Evolutionary conservation across 2,329 filamentous ascomycete species (phyloP).

Genomic region (Fusarium sp.): DNA sequence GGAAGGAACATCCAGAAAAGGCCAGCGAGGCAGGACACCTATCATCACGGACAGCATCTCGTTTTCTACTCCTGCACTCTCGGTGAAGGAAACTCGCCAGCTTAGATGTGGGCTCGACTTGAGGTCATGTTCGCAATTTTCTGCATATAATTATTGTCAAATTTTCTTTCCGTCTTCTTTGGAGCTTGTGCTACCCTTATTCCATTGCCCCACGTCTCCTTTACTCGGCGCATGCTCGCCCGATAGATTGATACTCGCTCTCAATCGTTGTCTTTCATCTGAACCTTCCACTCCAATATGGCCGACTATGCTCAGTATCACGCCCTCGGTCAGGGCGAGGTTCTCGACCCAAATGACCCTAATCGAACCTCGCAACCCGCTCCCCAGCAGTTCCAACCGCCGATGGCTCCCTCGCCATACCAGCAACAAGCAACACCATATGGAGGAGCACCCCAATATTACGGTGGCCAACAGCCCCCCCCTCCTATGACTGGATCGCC

Average conservation of each 20-base stretch:
- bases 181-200: constrained; percentile 24
- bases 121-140: constrained; percentile 38
- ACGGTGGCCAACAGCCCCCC: constrained; percentile 48
- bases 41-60: constrained; percentile 30
- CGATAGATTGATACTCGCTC: constrained; percentile 37
- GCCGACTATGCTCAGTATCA: constrained; percentile 66
- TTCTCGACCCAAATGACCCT: constrained; percentile 64
- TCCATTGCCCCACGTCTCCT: constrained; percentile 44
- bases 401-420: constrained; percentile 63
- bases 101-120: constrained; percentile 26
- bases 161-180: constrained; percentile 32
- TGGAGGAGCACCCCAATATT: constrained; percentile 53
- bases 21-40: constrained; percentile 45
- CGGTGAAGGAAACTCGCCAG: constrained; percentile 22
- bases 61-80: constrained; percentile 25
- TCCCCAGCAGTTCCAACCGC: constrained; percentile 65
- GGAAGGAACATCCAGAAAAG: constrained; percentile 42
- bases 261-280: constrained; percentile 32
- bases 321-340: constrained; percentile 64
- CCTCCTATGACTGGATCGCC: constrained; percentile 40
- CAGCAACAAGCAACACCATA: constrained; percentile 55
- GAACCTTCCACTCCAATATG: constrained; percentile 51
- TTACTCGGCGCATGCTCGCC: constrained; percentile 42
- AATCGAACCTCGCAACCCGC: constrained; percentile 60
- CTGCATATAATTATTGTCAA: constrained; percentile 35